phyloP scores from a whole-genome alignment of 306 rosid species.

The Urtica urens region DNA sequence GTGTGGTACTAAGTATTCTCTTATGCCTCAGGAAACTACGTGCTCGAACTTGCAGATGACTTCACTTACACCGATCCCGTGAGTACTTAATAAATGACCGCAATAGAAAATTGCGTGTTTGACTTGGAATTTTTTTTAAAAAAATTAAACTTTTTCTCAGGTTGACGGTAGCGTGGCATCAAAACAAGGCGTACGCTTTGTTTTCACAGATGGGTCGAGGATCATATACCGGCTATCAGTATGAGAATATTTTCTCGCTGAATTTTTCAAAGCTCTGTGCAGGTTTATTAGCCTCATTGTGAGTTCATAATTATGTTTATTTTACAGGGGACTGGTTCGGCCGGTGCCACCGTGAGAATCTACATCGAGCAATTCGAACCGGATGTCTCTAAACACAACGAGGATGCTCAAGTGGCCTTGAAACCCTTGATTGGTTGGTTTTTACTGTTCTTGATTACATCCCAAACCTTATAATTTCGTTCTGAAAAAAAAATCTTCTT shows the following conservation, averaged over 20 bases:
- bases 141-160: constrained; percentile 23
- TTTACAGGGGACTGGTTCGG: constrained; percentile 91
- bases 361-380: constrained; percentile 89
- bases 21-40: constrained; percentile 51
- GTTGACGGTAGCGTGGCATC: constrained; percentile 84
- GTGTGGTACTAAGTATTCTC: constrained; percentile 8
- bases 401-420: constrained; percentile 79
- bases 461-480: too few relatives aligned
- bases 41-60: constrained; percentile 86
- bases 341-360: constrained; percentile 88
- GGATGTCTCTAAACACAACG: constrained; percentile 60
- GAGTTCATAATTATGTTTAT: not conserved
- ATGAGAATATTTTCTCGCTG: not conserved
- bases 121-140: constrained; percentile 9
- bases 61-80: constrained; percentile 81
- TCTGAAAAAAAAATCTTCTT: not conserved
- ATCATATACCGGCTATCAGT: constrained; percentile 93
- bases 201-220: constrained; percentile 91
- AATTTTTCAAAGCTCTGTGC: too few relatives aligned
- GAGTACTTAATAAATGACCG: constrained; percentile 29
- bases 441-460: not conserved
- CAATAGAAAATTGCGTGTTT: too few relatives aligned
- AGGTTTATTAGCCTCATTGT: not conserved
- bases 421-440: constrained; percentile 78
- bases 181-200: constrained; percentile 90